A percentile compares a stretch with the other conserved stretches of the same genome.
phyloP scores from a whole-genome alignment of 139 green algal species.

The Chlorella sorokiniana region DNA sequence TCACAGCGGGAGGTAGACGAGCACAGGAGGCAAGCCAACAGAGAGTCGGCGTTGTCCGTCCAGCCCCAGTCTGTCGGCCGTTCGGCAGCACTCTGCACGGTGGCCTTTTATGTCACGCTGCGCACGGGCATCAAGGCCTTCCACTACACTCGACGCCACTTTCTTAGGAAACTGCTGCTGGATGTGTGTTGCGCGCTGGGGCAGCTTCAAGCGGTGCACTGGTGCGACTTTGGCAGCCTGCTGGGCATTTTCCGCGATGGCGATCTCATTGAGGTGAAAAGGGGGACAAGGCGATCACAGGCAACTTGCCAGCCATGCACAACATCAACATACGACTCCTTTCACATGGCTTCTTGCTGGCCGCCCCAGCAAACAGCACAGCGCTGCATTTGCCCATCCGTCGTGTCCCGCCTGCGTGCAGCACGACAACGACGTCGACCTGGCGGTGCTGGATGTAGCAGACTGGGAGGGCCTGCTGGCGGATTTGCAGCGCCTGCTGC shows the following conservation, averaged over 20 bases:
- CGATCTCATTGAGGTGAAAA: conserved; percentile 29
- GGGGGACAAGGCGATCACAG: too few relatives aligned
- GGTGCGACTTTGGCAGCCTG: conserved; percentile 51
- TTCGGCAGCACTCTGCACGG: background rate
- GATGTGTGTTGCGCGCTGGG: conserved; percentile 24
- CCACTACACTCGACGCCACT: conserved; percentile 11
- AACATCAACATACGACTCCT: too few relatives aligned
- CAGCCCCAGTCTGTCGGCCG: too few relatives aligned
- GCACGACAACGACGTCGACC: conserved; percentile 64
- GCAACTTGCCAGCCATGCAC: too few relatives aligned
- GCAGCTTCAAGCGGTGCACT: conserved; percentile 29
- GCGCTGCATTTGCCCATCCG: too few relatives aligned
- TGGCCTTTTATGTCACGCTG: background rate
- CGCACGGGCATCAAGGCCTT: conserved; percentile 22
- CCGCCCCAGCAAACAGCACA: too few relatives aligned
- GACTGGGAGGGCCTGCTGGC: conserved; percentile 46
- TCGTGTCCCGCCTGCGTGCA: too few relatives aligned
- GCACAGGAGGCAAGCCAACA: too few relatives aligned
- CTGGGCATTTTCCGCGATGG: conserved; percentile 47
- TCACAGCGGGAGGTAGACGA: too few relatives aligned
- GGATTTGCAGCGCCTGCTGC: conserved; percentile 26
- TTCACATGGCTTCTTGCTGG: too few relatives aligned
- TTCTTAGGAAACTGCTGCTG: conserved; percentile 17
- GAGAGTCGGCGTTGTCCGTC: too few relatives aligned
- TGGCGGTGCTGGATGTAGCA: conserved; percentile 52